Evolutionary conservation across 306 rosid species (phyloP).

Genomic region (Pachyrhizus erosus): DNA sequence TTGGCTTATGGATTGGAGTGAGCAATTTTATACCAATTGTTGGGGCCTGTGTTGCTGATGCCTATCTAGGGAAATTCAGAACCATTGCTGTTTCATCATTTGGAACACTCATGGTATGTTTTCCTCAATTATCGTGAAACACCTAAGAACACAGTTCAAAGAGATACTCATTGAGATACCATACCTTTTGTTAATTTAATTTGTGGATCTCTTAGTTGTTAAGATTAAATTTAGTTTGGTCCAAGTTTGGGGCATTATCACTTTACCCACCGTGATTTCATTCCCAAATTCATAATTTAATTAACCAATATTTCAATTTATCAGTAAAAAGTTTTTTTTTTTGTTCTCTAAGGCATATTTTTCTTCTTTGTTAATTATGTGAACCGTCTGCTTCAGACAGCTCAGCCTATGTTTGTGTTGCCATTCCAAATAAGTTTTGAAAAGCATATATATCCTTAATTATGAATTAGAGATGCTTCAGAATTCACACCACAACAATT

Average conservation of each 20-base stretch:
- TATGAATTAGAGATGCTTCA: no score
- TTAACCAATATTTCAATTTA: not conserved
- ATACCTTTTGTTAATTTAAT: not conserved
- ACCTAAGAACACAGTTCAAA: no score
- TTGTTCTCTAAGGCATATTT: not conserved
- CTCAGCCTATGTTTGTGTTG: not conserved
- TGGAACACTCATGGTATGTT: constrained; percentile 41
- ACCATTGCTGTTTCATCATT: constrained; percentile 50
- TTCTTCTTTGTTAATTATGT: not conserved
- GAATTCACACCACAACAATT: no score
- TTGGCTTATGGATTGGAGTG: constrained; percentile 28
- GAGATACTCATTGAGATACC: no score
- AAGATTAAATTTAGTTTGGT: no score
- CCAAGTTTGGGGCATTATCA: no score
- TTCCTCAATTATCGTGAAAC: not conserved
- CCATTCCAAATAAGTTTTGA: no score
- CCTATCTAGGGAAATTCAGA: constrained; percentile 46
- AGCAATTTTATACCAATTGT: constrained; percentile 36
- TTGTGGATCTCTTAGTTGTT: not conserved
- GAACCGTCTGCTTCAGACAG: not conserved
- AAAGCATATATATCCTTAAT: no score
- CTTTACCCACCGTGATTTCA: not conserved
- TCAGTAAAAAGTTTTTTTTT: not conserved
- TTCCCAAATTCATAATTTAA: not conserved
- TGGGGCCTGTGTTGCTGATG: constrained; percentile 52